Evolutionary conservation across 345 rosid species (phyloP).

Genomic region (rapeseed (Brassica napus)): DNA sequence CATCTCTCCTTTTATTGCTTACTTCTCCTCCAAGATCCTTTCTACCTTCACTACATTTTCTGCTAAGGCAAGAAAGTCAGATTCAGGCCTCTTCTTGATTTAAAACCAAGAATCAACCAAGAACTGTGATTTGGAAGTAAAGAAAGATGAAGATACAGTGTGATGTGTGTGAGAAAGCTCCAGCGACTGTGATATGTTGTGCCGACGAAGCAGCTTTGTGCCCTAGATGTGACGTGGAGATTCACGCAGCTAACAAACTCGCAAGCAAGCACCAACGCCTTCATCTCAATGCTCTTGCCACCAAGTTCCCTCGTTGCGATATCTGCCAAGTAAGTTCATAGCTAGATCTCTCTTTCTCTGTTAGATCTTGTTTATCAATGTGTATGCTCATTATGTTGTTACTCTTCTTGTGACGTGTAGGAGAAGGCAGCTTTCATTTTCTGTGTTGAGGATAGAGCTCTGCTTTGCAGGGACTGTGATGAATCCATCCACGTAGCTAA

Average conservation of each 20-base stretch:
- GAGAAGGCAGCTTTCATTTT: constrained; percentile 95
- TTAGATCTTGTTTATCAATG: background rate
- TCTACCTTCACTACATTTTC: background rate
- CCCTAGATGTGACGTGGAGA: constrained; percentile 76
- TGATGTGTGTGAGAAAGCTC: constrained; percentile 97
- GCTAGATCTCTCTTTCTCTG: background rate
- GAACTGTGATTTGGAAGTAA: background rate
- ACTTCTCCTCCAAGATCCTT: background rate
- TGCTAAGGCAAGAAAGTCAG: constrained; percentile 55
- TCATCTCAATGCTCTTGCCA: constrained; percentile 70
- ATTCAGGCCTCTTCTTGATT: background rate
- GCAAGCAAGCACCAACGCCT: constrained; percentile 97
- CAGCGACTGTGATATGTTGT: constrained; percentile 92
- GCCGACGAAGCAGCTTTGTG: constrained; percentile 99
- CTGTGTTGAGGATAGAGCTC: constrained; percentile 97
- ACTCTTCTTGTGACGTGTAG: constrained; percentile 43
- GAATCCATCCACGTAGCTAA: constrained; percentile 74
- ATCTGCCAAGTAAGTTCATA: constrained; percentile 67
- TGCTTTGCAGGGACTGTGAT: constrained; percentile 86
- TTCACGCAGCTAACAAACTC: constrained; percentile 92
- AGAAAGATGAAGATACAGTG: constrained; percentile 86
- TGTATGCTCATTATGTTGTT: constrained; percentile 11
- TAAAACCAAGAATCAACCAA: background rate
- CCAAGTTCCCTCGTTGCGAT: constrained; percentile 83
- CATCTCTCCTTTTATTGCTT: constrained; percentile 8